phyloP scores from a whole-genome alignment of 257 asterid species.

The Solanum commersonii region DNA sequence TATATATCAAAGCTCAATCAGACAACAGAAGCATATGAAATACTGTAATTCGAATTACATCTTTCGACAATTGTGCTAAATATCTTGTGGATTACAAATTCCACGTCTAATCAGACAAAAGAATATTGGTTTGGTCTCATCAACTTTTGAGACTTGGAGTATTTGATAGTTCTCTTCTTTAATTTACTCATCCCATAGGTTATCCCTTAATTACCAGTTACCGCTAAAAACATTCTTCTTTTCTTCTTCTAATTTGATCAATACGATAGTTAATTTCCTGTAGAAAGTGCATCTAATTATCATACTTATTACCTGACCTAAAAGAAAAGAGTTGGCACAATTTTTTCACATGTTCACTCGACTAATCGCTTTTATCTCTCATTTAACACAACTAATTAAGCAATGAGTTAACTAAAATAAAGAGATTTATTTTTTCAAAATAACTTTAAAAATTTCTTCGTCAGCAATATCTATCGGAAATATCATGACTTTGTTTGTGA shows the following conservation, averaged over 20 bases:
- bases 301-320: background rate
- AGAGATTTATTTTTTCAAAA: background rate
- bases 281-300: background rate
- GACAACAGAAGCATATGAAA: background rate
- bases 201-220: background rate
- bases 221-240: background rate
- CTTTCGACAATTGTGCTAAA: background rate
- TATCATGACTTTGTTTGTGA: background rate
- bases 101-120: background rate
- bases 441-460: fast-evolving
- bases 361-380: constrained; percentile 20
- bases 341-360: no score
- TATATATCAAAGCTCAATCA: background rate
- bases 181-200: background rate
- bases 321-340: background rate
- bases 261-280: background rate
- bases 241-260: background rate
- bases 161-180: background rate
- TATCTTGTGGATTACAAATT: background rate
- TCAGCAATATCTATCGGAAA: background rate
- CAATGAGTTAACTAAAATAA: background rate
- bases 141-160: background rate
- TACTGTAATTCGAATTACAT: background rate
- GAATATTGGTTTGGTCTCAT: background rate
- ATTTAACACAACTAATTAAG: background rate